Base-by-base conservation (phyloP, 2,329 filamentous ascomycete genomes). In the Trichophyton rubrum region DNA sequence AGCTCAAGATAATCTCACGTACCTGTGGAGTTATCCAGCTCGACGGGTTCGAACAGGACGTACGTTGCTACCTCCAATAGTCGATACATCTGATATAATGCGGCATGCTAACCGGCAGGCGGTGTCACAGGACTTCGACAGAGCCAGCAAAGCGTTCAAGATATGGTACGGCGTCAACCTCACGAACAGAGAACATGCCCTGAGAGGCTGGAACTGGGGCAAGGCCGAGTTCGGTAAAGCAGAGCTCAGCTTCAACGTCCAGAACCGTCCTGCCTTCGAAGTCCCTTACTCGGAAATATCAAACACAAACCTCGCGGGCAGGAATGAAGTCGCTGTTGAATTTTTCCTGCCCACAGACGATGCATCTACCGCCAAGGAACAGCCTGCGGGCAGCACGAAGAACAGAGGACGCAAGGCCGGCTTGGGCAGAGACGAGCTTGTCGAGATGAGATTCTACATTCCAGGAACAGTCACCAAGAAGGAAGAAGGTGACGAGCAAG, bases 381-480 rank as follows among this genome's bases (percentile, higher is more conserved):
- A 85, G 65, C 79, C 90, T 33, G 88, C 87, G 30, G 88, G 88
- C 20, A 69, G 87, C 85, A 68, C 82, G 79, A 67, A 85, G 80
- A 78, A 77, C 61, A 87, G 88, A 68, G 91, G 92, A 64, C 91
- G 89, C 72, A 97, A 96, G 77, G 88, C 90, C 30, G 89, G 88
- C 3, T 91, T 89, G 17, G 90, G 89, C 24, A 85, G 85, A 62
- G 93, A 99, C 69, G 92, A 99, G 76, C 81, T 99, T 55, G 91
- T 96, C 17, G 93, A 99, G 78, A 96, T 99, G 89, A 86, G 93
- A 63, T 96, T 99, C 78, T 99, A 99, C 75, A 95, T 99, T 56
- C 93, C 93, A 0, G 93, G 93, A 57, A 90, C 88, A 4, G 87
- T 90, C 1, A 88, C 88, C 17, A 84, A 82, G 72, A 83, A 82